Conservation (phyloP, 2,329 filamentous ascomycete genomes). For the Xylaria sp. region DNA sequence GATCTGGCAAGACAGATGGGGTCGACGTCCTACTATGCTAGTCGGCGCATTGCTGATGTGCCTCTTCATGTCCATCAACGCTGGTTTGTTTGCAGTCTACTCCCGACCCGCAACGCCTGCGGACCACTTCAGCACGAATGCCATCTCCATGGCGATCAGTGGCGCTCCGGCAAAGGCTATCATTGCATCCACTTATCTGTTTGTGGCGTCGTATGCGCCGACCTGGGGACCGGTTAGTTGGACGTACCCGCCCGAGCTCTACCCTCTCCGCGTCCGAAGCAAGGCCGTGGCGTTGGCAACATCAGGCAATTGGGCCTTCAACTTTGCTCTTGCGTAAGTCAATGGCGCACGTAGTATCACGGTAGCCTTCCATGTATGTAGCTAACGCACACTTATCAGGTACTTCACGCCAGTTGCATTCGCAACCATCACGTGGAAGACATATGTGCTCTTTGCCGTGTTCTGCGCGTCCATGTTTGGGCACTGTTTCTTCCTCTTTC, state of each 20-base stretch:
- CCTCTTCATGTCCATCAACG: slow-evolving; percentile 43
- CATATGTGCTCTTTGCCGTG: slow-evolving; percentile 48
- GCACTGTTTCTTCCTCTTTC: slow-evolving; percentile 51
- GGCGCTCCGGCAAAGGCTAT: slow-evolving; percentile 50
- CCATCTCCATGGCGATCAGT: slow-evolving; percentile 44
- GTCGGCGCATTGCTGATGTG: slow-evolving; percentile 60
- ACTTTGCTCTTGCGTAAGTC: slow-evolving; percentile 40
- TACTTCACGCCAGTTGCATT: slow-evolving; percentile 45
- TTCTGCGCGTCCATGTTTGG: slow-evolving; percentile 47
- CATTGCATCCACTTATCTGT: slow-evolving; percentile 61
- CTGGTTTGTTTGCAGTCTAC: slow-evolving; percentile 41
- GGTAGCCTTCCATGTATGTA: neutral
- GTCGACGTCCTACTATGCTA: slow-evolving; percentile 64
- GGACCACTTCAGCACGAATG: slow-evolving; percentile 35
- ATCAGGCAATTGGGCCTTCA: slow-evolving; percentile 47
- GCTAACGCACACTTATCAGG: slow-evolving; percentile 4
- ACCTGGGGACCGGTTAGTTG: slow-evolving; percentile 42
- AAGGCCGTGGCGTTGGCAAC: slow-evolving; percentile 51
- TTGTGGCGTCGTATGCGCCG: slow-evolving; percentile 49
- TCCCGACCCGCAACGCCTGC: slow-evolving; percentile 31
- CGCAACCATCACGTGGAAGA: slow-evolving; percentile 44
- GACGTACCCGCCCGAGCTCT: slow-evolving; percentile 46
- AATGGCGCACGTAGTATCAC: neutral
- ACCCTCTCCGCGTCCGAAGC: slow-evolving; percentile 42
- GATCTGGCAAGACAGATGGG: slow-evolving; percentile 69